Percentiles rank a stretch among this genome's conserved stretches.
Conservation (phyloP, 768 basidiomycete genomes). For the Tulasnella calospora region DNA sequence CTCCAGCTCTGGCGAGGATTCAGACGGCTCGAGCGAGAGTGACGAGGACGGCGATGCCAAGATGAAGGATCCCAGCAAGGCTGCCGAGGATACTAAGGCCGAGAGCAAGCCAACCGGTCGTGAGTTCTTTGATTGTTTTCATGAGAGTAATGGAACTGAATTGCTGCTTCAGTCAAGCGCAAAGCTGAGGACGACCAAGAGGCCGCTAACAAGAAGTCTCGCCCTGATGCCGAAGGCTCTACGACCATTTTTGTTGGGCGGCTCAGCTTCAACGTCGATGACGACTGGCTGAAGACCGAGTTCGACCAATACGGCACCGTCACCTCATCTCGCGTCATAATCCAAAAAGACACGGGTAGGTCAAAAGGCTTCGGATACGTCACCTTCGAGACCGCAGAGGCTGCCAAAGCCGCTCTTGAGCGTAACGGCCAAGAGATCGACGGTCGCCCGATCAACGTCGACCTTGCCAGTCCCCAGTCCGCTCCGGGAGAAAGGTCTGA, state of each 20-base stretch:
- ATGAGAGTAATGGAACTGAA: slow-evolving; percentile 8
- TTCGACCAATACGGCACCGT: slow-evolving; percentile 88
- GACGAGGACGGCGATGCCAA: slow-evolving; percentile 28
- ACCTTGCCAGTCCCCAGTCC: slow-evolving; percentile 55
- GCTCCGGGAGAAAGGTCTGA: slow-evolving; percentile 29
- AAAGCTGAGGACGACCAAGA: slow-evolving; percentile 65
- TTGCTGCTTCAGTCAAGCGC: slow-evolving; percentile 55
- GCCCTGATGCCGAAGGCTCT: slow-evolving; percentile 50
- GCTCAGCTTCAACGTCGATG: slow-evolving; percentile 95
- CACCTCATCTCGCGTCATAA: slow-evolving; percentile 60
- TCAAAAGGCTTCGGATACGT: slow-evolving; percentile 85
- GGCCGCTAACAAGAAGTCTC: slow-evolving; percentile 73
- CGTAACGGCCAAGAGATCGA: slow-evolving; percentile 88
- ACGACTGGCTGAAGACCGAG: slow-evolving; percentile 88
- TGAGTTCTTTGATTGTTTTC: neutral
- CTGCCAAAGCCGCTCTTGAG: slow-evolving; percentile 67
- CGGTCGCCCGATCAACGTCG: slow-evolving; percentile 81
- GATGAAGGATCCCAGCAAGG: slow-evolving; percentile 28
- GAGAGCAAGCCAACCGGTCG: neutral
- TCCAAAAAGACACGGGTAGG: slow-evolving; percentile 73
- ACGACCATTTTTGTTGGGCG: slow-evolving; percentile 83
- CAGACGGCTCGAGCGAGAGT: neutral
- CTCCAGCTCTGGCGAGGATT: slow-evolving; percentile 20
- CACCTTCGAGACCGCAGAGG: slow-evolving; percentile 62
- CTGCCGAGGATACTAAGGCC: slow-evolving; percentile 33